phyloP scores from a whole-genome alignment of 176 grass and related monocot genomes.

The Urochloa ruziziensis region DNA sequence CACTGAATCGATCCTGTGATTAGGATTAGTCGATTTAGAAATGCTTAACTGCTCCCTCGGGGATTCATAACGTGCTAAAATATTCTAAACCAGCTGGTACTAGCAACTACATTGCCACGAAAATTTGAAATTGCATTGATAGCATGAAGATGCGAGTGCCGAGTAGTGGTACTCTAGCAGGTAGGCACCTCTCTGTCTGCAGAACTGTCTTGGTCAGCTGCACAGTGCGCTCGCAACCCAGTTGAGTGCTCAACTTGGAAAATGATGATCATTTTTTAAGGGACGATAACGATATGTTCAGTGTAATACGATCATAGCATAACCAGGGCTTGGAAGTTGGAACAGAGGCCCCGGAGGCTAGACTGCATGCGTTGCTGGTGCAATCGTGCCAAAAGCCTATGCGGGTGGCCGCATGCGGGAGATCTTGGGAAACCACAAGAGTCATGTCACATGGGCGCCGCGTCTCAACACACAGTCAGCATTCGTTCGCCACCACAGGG shows the following conservation, averaged over 20 bases:
- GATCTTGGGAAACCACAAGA: conserved; percentile 27
- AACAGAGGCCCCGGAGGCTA: neutral
- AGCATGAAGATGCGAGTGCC: neutral
- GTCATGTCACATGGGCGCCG: conserved; percentile 13
- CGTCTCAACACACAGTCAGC: conserved; percentile 7
- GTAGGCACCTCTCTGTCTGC: neutral
- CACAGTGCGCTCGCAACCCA: neutral
- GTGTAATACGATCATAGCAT: neutral
- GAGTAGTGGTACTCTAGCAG: neutral
- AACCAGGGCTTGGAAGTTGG: neutral
- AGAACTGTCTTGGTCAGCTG: conserved; percentile 24
- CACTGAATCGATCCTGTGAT: too few relatives aligned
- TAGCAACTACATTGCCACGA: neutral
- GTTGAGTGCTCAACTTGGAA: neutral
- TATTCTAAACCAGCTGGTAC: neutral
- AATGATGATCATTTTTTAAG: neutral
- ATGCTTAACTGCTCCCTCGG: neutral
- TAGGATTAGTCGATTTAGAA: neutral
- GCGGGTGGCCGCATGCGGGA: neutral
- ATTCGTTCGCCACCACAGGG: neutral
- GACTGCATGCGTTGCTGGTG: neutral
- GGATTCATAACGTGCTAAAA: conserved; percentile 3
- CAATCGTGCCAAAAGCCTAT: neutral
- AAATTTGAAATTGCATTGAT: conserved; percentile 15
- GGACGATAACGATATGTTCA: neutral